phyloP scores from a whole-genome alignment of 1,284 basidiomycete species.

The Jaminaea rosea region DNA sequence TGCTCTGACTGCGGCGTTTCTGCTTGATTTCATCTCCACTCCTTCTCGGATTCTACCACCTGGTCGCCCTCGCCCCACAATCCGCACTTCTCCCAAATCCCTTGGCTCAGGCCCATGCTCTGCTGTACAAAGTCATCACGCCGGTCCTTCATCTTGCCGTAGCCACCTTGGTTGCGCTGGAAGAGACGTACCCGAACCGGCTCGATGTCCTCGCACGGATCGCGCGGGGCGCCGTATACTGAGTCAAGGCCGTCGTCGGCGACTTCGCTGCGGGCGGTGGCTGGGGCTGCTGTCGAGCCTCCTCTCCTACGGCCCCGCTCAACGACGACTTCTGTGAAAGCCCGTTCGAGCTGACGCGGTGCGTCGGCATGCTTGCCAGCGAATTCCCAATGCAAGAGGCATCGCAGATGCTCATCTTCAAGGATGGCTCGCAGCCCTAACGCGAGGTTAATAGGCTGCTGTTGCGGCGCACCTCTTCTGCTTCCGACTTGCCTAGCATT shows the following conservation, averaged over 20 bases:
- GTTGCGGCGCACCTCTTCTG: not conserved
- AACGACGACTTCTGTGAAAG: not conserved
- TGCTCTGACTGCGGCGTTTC: too few species aligned
- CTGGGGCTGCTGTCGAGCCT: not conserved
- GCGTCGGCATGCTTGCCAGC: constrained; percentile 1
- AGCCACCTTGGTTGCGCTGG: constrained; percentile 6
- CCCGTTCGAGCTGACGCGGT: constrained; percentile 1
- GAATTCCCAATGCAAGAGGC: constrained; percentile 2
- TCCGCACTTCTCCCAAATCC: constrained; percentile 3
- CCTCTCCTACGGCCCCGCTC: not conserved
- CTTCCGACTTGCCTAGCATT: not conserved
- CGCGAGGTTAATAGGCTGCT: constrained; percentile 1
- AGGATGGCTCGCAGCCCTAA: not conserved
- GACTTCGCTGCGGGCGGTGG: not conserved
- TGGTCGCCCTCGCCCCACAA: not conserved
- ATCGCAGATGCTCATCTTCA: not conserved
- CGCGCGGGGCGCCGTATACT: too few species aligned
- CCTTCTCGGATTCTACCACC: too few species aligned
- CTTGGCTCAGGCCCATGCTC: not conserved
- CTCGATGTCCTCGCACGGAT: too few species aligned
- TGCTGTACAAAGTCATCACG: constrained; percentile 5
- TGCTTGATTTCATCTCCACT: too few species aligned
- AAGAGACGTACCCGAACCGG: constrained; percentile 3
- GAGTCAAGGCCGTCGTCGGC: not conserved
- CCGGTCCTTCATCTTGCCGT: constrained; percentile 6